These are phyloP conservation scores for Plasmodium knowlesi DNA, from an alignment of 169 alveolate genomes.

Conservation along the genomic window DNA sequence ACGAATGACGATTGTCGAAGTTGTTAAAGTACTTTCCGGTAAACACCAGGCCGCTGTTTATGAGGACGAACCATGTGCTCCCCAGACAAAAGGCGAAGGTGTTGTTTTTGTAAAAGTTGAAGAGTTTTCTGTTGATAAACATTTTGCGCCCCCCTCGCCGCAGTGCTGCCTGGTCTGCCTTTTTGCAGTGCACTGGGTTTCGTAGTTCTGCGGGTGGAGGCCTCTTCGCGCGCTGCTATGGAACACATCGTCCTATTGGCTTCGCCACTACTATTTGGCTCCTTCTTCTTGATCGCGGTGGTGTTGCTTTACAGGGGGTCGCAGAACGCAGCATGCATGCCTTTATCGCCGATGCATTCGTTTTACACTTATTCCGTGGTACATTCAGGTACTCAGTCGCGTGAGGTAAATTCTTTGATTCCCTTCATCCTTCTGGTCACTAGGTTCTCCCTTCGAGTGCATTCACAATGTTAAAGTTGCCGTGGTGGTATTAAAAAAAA, in stretches of 20 bases:
- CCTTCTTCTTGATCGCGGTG: background rate
- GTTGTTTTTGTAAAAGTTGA: conserved; percentile 29
- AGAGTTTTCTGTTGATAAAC: conserved; percentile 13
- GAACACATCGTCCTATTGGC: background rate
- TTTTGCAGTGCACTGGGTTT: background rate
- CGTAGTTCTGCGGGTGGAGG: background rate
- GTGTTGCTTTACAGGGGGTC: background rate
- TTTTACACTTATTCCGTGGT: background rate
- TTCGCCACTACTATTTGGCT: background rate
- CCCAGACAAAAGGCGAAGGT: conserved; percentile 55
- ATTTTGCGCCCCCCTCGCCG: background rate
- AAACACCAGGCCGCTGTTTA: conserved; percentile 26
- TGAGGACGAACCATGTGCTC: conserved; percentile 52
- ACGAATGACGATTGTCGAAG: conserved; percentile 40
- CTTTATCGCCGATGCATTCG: background rate
- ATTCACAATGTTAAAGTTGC: background rate
- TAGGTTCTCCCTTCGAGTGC: background rate
- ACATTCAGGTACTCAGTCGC: background rate
- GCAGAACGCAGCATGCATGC: background rate
- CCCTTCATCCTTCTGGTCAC: background rate
- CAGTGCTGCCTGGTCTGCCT: background rate
- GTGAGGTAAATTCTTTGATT: background rate
- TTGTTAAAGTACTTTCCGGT: conserved; percentile 22
- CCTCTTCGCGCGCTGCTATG: background rate
- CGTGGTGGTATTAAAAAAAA: background rate